Evolutionary conservation across 768 basidiomycete species (phyloP), one percentile per base, ranked within the genome.

Genomic region (Bullera alba): DNA sequence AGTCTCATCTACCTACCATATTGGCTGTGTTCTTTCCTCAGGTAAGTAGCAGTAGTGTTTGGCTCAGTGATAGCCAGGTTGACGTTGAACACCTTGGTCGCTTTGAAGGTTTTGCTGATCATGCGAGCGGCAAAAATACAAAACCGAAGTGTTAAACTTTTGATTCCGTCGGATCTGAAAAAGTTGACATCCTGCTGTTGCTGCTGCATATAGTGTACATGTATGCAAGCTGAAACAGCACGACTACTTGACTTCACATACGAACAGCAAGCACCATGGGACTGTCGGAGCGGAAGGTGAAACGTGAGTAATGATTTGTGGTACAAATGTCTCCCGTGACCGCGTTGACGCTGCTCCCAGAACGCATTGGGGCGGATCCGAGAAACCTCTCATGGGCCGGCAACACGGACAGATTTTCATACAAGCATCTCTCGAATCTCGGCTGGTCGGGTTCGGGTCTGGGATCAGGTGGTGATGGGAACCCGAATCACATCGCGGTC

Each of bases 311-410:
- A 12, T 22, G 38, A 37, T 36, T 29, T 23, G 12, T 3, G 21
- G 30, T 29, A 3, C 4, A n/a, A n/a, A n/a, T n/a, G n/a, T n/a
- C n/a, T n/a, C n/a, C n/a, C n/a, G n/a, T n/a, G n/a, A n/a, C n/a
- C n/a, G n/a, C n/a, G n/a, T n/a, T n/a, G n/a, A n/a, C n/a, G n/a
- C n/a, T n/a, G n/a, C n/a, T n/a, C 25, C 4, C 55, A 65, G 65
- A 73, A 54, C 60, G 65, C 34, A 70, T 72, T 46, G 69, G 71
- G 14, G 49, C 57, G 42, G 73, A 74, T 57, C 73, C 73, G 14
- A 61, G 73, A n/a, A 74, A 74, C 52, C 56, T 74, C 16, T 59
- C 63, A 35, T 74, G 73, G 73, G 65, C 66, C 22, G 60, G 69
- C 47, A 71, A 74, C 48, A 63, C 66, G 16, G 52, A 50, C 27